Evolutionary conservation across 352 stramenopile species (phyloP).

Genomic region (Phytophthora podocarpi): DNA sequence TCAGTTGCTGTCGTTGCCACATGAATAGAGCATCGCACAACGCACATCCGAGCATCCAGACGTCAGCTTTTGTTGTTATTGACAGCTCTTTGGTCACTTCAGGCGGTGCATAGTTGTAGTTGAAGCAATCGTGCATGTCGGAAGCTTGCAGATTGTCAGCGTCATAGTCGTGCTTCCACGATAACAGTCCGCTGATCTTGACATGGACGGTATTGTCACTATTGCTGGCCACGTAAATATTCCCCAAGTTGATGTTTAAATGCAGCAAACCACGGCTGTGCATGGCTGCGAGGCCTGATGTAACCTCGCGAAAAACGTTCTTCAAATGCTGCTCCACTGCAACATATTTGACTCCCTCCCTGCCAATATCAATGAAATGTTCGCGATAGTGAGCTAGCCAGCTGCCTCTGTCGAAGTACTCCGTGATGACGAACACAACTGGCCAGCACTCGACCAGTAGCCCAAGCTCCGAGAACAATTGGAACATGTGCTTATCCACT

Average conservation of each 20-base stretch:
- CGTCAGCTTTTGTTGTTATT: constrained; percentile 55
- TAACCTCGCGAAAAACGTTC: constrained; percentile 50
- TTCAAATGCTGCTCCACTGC: constrained; percentile 41
- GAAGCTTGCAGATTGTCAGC: constrained; percentile 26
- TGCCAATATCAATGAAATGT: constrained; percentile 4
- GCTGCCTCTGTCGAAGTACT: constrained; percentile 46
- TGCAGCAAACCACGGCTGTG: constrained; percentile 59
- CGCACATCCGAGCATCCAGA: constrained; percentile 70
- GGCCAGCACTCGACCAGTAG: constrained; percentile 70
- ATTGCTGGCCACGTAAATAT: constrained; percentile 43
- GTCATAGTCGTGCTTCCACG: constrained; percentile 52
- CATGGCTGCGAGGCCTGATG: constrained; percentile 54
- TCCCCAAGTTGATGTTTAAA: constrained; percentile 60
- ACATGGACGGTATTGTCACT: constrained; percentile 19
- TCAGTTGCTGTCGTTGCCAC: constrained; percentile 53
- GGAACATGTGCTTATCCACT: constrained; percentile 57
- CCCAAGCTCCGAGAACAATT: constrained; percentile 64
- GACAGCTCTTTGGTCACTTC: constrained; percentile 37
- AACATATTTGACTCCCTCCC: constrained; percentile 16
- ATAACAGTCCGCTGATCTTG: constrained; percentile 47
- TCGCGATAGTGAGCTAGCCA: constrained; percentile 44
- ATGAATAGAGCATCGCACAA: constrained; percentile 61
- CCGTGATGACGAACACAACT: constrained; percentile 51
- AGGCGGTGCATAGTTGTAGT: constrained; percentile 46
- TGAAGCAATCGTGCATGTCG: constrained; percentile 47